These are phyloP conservation scores for Gynostemma pentaphyllum DNA, from an alignment of 306 rosid genomes.

Conservation along the genomic window DNA sequence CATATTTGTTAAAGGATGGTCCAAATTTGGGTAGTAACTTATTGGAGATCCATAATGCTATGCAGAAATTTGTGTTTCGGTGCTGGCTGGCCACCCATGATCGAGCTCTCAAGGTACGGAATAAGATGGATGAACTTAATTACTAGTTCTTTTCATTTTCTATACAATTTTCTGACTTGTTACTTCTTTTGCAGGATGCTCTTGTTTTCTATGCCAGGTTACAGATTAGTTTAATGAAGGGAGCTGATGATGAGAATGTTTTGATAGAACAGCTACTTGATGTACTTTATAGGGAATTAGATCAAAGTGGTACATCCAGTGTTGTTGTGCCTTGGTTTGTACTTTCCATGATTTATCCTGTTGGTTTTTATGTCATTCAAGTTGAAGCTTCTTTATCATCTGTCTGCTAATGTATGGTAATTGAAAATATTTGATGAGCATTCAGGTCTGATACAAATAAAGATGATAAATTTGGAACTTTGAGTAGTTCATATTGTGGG, in stretches of 20 bases:
- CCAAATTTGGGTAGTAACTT: slow-evolving; percentile 60
- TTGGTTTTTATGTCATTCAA: slow-evolving; percentile 3
- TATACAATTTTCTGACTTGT: neutral
- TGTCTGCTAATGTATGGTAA: slow-evolving; percentile 7
- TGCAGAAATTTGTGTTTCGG: slow-evolving; percentile 67
- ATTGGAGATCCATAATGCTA: slow-evolving; percentile 61
- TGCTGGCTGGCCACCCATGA: slow-evolving; percentile 84
- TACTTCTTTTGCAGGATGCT: slow-evolving; percentile 52
- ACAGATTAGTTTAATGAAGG: slow-evolving; percentile 58
- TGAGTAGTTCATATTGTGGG: slow-evolving; percentile 56
- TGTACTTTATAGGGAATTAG: slow-evolving; percentile 79
- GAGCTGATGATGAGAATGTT: slow-evolving; percentile 42
- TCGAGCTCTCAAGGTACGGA: slow-evolving; percentile 67
- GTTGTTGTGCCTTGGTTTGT: slow-evolving; percentile 47
- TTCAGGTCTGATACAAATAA: slow-evolving; percentile 64
- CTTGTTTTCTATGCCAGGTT: slow-evolving; percentile 61
- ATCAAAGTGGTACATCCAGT: slow-evolving; percentile 50
- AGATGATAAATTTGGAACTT: slow-evolving; percentile 72
- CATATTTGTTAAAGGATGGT: slow-evolving; percentile 77
- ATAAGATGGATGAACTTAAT: slow-evolving; percentile 15
- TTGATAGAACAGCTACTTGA: slow-evolving; percentile 76
- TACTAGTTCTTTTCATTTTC: neutral
- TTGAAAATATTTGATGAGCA: slow-evolving; percentile 10
- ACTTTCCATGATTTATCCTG: slow-evolving; percentile 4
- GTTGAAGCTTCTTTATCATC: slow-evolving; percentile 11